These are phyloP conservation scores for Lobosporangium transversale DNA, from an alignment of 192 early-diverging fungal species.

Conservation along the genomic window DNA sequence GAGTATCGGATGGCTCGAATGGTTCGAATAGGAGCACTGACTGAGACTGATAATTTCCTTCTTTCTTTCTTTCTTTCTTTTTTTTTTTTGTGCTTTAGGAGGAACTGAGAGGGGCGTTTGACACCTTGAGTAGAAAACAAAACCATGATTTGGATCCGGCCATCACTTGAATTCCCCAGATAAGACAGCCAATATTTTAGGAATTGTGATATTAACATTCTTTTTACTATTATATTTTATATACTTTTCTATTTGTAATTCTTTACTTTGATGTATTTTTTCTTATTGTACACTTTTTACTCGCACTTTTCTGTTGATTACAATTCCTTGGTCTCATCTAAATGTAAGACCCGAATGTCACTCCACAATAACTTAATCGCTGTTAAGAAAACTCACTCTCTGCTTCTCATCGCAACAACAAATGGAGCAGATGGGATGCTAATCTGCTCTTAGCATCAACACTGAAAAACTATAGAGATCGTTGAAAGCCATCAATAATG, in stretches of 20 bases:
- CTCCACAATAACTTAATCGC: not conserved
- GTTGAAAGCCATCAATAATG: not conserved
- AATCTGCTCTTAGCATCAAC: slow-evolving; percentile 1
- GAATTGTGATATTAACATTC: not conserved
- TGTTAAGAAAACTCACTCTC: not conserved
- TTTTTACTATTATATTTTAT: slow-evolving; percentile 1
- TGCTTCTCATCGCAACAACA: not conserved
- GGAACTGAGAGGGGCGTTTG: not conserved
- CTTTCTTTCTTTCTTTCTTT: not conserved
- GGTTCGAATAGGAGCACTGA: too few relatives aligned
- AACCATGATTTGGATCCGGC: not conserved
- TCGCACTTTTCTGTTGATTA: not conserved
- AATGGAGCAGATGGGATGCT: not conserved
- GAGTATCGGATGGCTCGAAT: too few relatives aligned
- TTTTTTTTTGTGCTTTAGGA: too few relatives aligned
- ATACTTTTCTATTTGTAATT: not conserved
- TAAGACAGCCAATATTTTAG: not conserved
- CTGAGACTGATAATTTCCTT: slow-evolving; percentile 1
- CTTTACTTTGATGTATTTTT: not conserved
- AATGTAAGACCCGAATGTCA: not conserved
- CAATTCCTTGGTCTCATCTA: slow-evolving; percentile 1
- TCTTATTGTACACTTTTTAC: not conserved
- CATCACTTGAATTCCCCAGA: not conserved
- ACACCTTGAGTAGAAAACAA: not conserved
- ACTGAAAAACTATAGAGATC: not conserved